phyloP scores from a whole-genome alignment of 345 rosid genomes.

The Populus tremula region DNA sequence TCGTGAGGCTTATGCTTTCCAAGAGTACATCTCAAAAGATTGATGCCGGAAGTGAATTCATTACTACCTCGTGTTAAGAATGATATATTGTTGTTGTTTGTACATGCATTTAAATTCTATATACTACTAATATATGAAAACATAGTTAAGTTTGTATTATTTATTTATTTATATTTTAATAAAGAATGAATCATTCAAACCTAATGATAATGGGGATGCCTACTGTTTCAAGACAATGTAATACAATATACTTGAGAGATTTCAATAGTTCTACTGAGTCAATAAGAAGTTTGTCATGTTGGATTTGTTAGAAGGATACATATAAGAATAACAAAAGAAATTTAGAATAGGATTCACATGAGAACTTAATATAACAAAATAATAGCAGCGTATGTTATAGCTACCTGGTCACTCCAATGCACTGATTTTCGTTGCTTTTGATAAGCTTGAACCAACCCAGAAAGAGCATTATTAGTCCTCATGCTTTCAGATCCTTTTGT shows the following conservation, averaged over 20 bases:
- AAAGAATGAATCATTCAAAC: not conserved
- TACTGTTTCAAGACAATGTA: not conserved
- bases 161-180: no score
- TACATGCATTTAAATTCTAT: not conserved
- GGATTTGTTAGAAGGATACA: not conserved
- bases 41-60: not conserved
- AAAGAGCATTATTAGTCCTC: constrained; percentile 45
- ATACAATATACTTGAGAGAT: not conserved
- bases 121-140: no score
- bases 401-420: constrained; percentile 88
- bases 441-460: constrained; percentile 50
- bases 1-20: not conserved
- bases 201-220: not conserved
- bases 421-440: constrained; percentile 62
- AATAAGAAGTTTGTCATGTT: not conserved
- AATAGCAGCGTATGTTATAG: not conserved
- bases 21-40: not conserved
- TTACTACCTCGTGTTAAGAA: not conserved
- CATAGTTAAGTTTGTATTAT: not conserved
- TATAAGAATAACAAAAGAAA: not conserved
- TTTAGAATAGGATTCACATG: not conserved
- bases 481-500: constrained; percentile 30
- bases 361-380: not conserved
- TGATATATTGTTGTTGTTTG: not conserved
- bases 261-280: not conserved